phyloP scores from a whole-genome alignment of 345 rosid genomes.

The Gossypium bickii region DNA sequence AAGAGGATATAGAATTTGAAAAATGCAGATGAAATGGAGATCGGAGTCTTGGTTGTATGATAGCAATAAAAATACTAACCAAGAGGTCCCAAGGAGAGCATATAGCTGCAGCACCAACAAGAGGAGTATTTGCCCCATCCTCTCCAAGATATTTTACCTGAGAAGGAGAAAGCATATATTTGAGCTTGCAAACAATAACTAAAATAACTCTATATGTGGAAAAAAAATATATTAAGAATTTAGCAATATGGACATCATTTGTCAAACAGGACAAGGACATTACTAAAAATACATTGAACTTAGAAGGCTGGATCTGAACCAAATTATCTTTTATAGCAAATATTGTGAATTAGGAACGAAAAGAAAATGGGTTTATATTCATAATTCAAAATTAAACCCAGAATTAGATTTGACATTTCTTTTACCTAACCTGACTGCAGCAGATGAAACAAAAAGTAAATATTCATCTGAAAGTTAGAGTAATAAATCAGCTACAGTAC shows the following conservation, averaged over 20 bases:
- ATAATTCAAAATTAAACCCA: background rate
- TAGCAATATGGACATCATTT: background rate
- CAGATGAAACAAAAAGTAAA: background rate
- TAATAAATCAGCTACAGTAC: background rate
- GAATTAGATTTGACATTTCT: background rate
- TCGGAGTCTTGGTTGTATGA: background rate
- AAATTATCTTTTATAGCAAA: background rate
- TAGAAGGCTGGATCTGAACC: background rate
- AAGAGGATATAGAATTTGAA: background rate
- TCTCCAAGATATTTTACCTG: constrained; percentile 97
- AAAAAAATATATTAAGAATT: background rate
- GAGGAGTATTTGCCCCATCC: constrained; percentile 59
- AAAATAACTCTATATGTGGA: background rate
- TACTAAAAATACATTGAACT: constrained; percentile 1
- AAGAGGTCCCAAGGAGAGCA: constrained; percentile 93
- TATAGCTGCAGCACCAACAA: constrained; percentile 75
- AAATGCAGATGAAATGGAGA: background rate
- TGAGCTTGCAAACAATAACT: background rate
- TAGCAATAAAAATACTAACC: constrained; percentile 42
- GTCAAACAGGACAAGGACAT: background rate
- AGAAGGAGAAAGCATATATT: background rate
- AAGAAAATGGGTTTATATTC: background rate
- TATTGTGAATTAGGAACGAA: background rate
- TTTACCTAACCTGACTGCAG: background rate
- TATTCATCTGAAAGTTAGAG: background rate